Percentiles rank a stretch among this genome's conserved stretches.
Conservation (phyloP, 1,139 yeast genomes). For the Protomyces macrosporus region DNA sequence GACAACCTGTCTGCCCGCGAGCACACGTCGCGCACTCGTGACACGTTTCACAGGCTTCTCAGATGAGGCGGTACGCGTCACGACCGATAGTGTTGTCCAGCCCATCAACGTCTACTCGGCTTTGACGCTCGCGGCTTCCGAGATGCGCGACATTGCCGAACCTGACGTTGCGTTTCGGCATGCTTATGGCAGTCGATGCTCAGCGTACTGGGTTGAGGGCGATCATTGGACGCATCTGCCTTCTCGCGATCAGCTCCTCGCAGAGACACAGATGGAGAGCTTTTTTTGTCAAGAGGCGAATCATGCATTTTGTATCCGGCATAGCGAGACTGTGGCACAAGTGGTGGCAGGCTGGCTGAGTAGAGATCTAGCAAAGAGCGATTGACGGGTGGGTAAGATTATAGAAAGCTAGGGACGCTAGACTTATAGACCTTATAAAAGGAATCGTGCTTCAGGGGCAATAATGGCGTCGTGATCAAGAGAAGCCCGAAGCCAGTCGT, state of each 20-base stretch:
- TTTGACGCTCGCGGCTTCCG: conserved; percentile 17
- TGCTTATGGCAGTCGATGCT: conserved; percentile 1
- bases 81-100: conserved; percentile 6
- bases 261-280: conserved; percentile 5
- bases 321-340: conserved; percentile 11
- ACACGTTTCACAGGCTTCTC: conserved; percentile 3
- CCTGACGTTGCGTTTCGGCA: conserved; percentile 12
- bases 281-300: conserved; percentile 7
- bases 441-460: too few relatives aligned
- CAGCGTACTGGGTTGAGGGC: conserved; percentile 14
- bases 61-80: conserved; percentile 8
- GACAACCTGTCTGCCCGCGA: background rate
- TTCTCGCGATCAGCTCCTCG: background rate
- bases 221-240: conserved; percentile 9
- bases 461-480: too few relatives aligned
- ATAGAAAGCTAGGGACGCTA: too few relatives aligned
- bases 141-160: conserved; percentile 7
- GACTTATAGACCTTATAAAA: too few relatives aligned
- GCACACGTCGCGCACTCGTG: background rate
- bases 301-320: conserved; percentile 23
- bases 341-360: conserved; percentile 13
- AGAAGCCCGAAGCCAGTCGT: too few relatives aligned
- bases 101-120: conserved; percentile 3
- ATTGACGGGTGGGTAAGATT: too few relatives aligned
- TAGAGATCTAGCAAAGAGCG: background rate